These are phyloP conservation scores for Puya raimondii DNA, from an alignment of 176 grass and related monocot genomes.

Conservation along the genomic window DNA sequence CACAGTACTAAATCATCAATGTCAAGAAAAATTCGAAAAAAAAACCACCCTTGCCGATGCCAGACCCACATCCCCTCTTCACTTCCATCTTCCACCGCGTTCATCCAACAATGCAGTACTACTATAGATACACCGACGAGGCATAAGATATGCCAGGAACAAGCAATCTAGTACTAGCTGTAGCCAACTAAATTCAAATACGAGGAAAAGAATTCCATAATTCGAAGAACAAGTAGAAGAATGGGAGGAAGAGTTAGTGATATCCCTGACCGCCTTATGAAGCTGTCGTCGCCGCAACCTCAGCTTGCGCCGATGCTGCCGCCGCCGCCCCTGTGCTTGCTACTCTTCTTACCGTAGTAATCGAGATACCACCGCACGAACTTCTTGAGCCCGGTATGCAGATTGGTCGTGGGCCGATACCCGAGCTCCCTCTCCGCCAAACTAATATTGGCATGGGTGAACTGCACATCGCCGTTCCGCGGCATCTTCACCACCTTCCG, in stretches of 20 bases:
- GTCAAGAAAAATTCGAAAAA: too few relatives aligned
- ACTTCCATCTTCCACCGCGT: background rate
- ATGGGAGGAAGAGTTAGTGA: background rate
- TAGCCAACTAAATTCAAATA: background rate
- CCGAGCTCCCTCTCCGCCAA: slow-evolving; percentile 29
- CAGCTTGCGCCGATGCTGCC: background rate
- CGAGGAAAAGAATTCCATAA: background rate
- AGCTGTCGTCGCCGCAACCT: background rate
- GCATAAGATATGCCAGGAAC: background rate
- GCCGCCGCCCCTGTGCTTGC: background rate
- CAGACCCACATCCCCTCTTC: background rate
- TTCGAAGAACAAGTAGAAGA: background rate
- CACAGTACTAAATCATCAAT: too few relatives aligned
- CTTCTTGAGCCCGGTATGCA: slow-evolving; percentile 35
- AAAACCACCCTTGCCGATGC: too few relatives aligned
- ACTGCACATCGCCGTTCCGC: slow-evolving; percentile 38
- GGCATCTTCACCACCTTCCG: slow-evolving; percentile 38
- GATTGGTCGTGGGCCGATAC: slow-evolving; percentile 35
- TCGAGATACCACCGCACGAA: slow-evolving; percentile 47
- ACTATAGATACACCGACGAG: background rate
- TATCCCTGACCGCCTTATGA: background rate
- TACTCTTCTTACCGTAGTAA: slow-evolving; percentile 20
- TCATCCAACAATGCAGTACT: background rate
- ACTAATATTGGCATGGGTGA: slow-evolving; percentile 43
- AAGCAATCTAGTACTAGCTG: background rate